Evolutionary conservation across 1,284 basidiomycete species (phyloP), one percentile per base, ranked within the genome.

Genomic region (Puccinia horiana): DNA sequence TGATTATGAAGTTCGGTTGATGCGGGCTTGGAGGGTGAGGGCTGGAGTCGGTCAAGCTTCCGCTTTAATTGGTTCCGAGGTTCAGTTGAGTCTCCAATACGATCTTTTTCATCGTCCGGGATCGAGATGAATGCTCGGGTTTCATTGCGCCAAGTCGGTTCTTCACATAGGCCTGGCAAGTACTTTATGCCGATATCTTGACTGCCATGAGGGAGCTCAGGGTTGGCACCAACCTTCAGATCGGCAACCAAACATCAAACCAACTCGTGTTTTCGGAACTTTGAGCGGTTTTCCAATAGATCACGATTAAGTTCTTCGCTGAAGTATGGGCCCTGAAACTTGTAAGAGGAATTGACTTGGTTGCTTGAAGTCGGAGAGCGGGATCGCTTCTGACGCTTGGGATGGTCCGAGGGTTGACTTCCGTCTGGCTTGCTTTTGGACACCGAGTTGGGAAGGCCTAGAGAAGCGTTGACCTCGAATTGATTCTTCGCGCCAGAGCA

Each of bases 401-500:
- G n/a, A 29, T 23, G 18, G 37, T 76, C 74, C 16, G 42, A 16
- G 20, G 61, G 32, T 14, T 65, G 63, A 54, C 26, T 44, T 40
- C 35, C 18, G n/a, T 47, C 54, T 32, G 40, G 29, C 4, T 70
- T 26, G 14, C 20, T 20, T 37, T 52, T 52, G 20, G 26, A 14
- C 32, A 4, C 49, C 61, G 20, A 52, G 32, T 40, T 26, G 42
- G 44, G 42, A 14, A 54, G 63, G 4, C 52, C 49, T 42, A 52
- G 26, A 65, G 56, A 23, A 16, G 23, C 12, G 6, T 92, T 92
- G 80, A 94, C 91, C 84, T 91, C 90, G 56, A 89, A 89, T 86
- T 94, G 93, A 0, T 90, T 88, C 84, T 90, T 90, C 23, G 79
- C 82, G 84, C 91, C 91, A 56, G 90, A 88, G 86, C 93, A 94